Evolutionary conservation across 2,329 filamentous ascomycete species (phyloP), one percentile per base, ranked within the genome.

Genomic region (Penicillium capsulatum): DNA sequence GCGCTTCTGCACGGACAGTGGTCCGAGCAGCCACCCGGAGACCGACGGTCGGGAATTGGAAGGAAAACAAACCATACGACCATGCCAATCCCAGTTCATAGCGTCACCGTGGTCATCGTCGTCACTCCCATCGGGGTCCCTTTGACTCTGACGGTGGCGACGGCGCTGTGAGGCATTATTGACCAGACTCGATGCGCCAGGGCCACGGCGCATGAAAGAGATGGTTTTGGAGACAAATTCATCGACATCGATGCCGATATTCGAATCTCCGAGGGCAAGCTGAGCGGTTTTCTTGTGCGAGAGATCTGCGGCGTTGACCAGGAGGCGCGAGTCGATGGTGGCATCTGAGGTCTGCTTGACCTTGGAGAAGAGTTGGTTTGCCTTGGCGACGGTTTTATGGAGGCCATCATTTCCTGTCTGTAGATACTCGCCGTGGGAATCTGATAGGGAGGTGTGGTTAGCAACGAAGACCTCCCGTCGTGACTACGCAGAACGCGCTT

Each of bases 141-240:
- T 38, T 37, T 63, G 62, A 22, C 45, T 57, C 37, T 47, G 51
- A 14, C 46, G 31, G 14, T 17, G 72, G 2, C 69, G 41, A 59
- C 66, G 55, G 34, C 61, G 57, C 26, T 64, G 60, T 47, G 70
- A 68, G 2, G 63, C 66, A 36, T 57, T 53, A 38, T 47, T 59
- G 8, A 49, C 59, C 28, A 75, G 60, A 27, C 76, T 70, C 10
- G 67, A 66, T 16, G 77, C 76, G 8, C 75, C 76, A 6, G 75
- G 70, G 3, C 80, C 84, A 24, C 77, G 74, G 15, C 79, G 80
- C 88, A 97, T 96, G 60, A 86, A 97, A 3, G 77, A 79, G 44
- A 94, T 88, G 62, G 85, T 91, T 64, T 94, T 94, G 1, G 86
- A 85, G 10, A 97, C 80, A 57, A 97, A 94, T 54, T 95, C 86